Conservation (phyloP, 164 flowering plant genomes). For the Tetracentron sinense region DNA sequence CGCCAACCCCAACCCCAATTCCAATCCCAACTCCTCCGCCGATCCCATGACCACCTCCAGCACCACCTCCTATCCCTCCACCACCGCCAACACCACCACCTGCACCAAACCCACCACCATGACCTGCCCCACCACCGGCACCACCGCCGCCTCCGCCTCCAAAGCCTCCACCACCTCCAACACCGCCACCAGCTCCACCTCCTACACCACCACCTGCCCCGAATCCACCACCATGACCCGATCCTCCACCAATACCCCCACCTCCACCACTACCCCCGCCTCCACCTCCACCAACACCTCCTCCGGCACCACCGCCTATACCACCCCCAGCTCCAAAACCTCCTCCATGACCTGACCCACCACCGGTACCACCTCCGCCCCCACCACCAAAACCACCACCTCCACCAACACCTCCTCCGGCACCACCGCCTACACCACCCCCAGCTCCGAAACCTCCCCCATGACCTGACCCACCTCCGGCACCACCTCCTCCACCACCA, state of each 20-base stretch:
- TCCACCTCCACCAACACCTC: constrained; percentile 1
- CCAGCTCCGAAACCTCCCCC: constrained; percentile 13
- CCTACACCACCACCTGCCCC: constrained; percentile 10
- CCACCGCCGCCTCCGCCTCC: constrained; percentile 5
- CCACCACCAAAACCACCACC: constrained; percentile 16
- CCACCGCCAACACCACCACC: too few species aligned
- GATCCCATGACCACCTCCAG: background rate
- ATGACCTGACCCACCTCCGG: constrained; percentile 9
- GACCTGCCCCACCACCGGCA: constrained; percentile 12
- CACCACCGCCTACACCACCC: constrained; percentile 9
- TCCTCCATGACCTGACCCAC: constrained; percentile 8
- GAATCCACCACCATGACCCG: constrained; percentile 3
- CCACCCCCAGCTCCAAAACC: constrained; percentile 10
- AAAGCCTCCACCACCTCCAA: background rate
- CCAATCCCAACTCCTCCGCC: constrained; percentile 43
- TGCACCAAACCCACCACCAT: too few species aligned
- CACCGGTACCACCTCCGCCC: constrained; percentile 9
- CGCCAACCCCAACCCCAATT: constrained; percentile 35
- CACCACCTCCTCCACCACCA: constrained; percentile 8
- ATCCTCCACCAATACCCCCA: constrained; percentile 1
- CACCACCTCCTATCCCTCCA: too few species aligned
- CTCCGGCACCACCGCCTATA: constrained; percentile 8
- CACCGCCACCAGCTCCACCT: constrained; percentile 5
- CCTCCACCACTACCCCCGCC: constrained; percentile 4
- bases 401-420: constrained; percentile 11